Evolutionary conservation across 2,329 filamentous ascomycete species (phyloP), one percentile per base, ranked within the genome.

Genomic region (Arthrobotrys iridis): DNA sequence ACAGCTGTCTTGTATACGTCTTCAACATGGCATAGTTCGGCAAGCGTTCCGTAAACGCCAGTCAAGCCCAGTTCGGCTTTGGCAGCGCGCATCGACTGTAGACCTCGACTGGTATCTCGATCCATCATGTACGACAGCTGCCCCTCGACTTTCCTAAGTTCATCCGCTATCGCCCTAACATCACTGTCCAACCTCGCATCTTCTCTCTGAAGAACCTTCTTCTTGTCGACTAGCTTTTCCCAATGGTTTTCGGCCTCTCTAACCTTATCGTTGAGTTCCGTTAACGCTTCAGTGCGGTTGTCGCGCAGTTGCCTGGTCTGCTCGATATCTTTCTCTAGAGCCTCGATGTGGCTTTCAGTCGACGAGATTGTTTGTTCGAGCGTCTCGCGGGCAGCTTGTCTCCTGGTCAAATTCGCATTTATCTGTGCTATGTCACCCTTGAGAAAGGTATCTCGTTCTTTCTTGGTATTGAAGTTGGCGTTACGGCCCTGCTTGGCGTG

Each of bases 401-500:
- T 91, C 13, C 88, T 90, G 35, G 89, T 90, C 28, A 97, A 85
- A 3, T 91, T 91, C 35, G 88, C 84, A 78, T 93, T 91, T 63
- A 93, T 88, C 35, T 96, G 91, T 46, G 91, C 86, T 66, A 98
- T 92, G 82, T 97, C 91, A 76, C 88, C 87, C 75, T 88, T 88
- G 57, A 99, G 85, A 85, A 88, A 97, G 35, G 88, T 87, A 81
- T 99, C 94, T 45, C 96, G 90, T 81, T 98, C 93, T 6, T 88
- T 87, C 84, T 97, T 97, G 81, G 89, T 96, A 80, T 87, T 91
- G 82, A 97, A 99, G 77, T 93, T 91, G 15, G 91, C 90, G 78
- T 91, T 93, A 48, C 94, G 90, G 45, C 91, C 93, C 83, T 99
- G 94, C 82, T 99, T 99, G 58, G 91, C 92, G 80, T 96, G 92